A percentile compares a stretch with the other conserved stretches of the same genome.
These are phyloP conservation scores for Geoglossum cookeanum DNA, from an alignment of 2,329 filamentous ascomycete species.

Conservation along the genomic window DNA sequence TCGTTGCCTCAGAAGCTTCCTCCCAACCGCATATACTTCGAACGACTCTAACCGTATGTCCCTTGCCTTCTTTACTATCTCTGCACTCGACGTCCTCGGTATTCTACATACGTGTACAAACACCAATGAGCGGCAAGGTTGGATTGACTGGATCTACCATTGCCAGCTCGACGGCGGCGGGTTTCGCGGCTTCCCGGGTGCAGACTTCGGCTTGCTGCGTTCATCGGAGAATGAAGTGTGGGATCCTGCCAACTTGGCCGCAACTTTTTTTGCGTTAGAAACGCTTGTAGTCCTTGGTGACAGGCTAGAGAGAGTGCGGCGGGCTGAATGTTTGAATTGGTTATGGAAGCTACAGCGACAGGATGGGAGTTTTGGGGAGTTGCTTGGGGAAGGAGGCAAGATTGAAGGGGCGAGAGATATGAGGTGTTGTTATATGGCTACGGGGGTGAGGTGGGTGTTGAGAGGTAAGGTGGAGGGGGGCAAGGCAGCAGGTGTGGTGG, in stretches of 20 bases:
- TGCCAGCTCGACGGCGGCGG: slow-evolving; percentile 76
- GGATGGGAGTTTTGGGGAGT: slow-evolving; percentile 85
- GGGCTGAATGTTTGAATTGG: slow-evolving; percentile 52
- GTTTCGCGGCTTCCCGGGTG: slow-evolving; percentile 71
- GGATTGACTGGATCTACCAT: slow-evolving; percentile 60
- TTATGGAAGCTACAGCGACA: slow-evolving; percentile 53
- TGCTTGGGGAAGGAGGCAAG: slow-evolving; percentile 37
- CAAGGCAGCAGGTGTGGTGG: slow-evolving; percentile 27
- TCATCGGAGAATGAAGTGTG: slow-evolving; percentile 35
- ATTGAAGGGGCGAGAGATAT: slow-evolving; percentile 70
- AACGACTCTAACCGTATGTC: slow-evolving; percentile 85
- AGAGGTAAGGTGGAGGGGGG: slow-evolving; percentile 33
- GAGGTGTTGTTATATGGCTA: slow-evolving; percentile 72
- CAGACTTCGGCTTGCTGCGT: slow-evolving; percentile 29
- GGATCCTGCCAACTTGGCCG: slow-evolving; percentile 68
- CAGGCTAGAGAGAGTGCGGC: slow-evolving; percentile 41
- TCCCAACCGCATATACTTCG: slow-evolving; percentile 67
- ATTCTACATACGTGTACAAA: slow-evolving; percentile 36
- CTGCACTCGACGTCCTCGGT: slow-evolving; percentile 64
- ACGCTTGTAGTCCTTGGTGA: slow-evolving; percentile 48
- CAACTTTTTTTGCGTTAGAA: slow-evolving; percentile 75
- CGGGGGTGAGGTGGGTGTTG: slow-evolving; percentile 66
- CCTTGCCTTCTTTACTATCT: slow-evolving; percentile 74
- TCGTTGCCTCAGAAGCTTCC: slow-evolving; percentile 61
- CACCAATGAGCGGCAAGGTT: slow-evolving; percentile 32